Base-by-base conservation (phyloP, 2,329 filamentous ascomycete species). In the Penicillium sp. region DNA sequence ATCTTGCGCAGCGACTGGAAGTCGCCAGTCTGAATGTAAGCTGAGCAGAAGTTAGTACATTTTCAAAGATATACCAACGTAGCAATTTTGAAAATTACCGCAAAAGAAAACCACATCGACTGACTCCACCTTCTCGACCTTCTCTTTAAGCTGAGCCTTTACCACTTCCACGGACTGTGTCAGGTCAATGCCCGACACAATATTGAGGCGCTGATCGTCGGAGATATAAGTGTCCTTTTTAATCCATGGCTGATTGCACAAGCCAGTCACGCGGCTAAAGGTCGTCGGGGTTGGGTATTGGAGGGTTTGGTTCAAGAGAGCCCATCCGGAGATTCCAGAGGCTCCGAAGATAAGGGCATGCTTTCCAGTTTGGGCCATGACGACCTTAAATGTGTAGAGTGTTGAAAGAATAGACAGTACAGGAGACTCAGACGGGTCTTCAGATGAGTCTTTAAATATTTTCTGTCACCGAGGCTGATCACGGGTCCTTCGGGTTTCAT, bases 81-180 rank as follows among this genome's bases (percentile, higher is more conserved):
- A 16, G 7, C 24, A 26, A n/a, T n/a, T n/a, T n/a, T n/a, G n/a
- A n/a, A n/a, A n/a, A n/a, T n/a, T 26, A 71, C 68, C 69, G 35
- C 72, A 74, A 50, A 74, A 76, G 62, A 71, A 76, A 2, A 76
- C 74, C 50, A 74, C 68, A 1, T 72, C 66, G 4, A 76, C 73
- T 9, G 63, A 72, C 16, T 72, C 67, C 6, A 76, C 61, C 26
- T 70, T 64, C 14, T 62, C 56, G 7, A 76, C 68, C 53, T 74
- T 74, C 51, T 14, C 20, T 22, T 70, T 74, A 32, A 77, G 66
- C 4, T 69, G 65, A 40, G 67, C 60, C 2, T 47, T 57, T 5
- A 66, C 57, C 5, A 11, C 40, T 8, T 61, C 60, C 13, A 61
- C 51, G 3, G 62, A 43, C 4, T 29, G 47, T 7, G 60, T 64